Evolutionary conservation across 2,329 filamentous ascomycete genomes (phyloP).

Genomic region (Colletotrichum sansevieriae): DNA sequence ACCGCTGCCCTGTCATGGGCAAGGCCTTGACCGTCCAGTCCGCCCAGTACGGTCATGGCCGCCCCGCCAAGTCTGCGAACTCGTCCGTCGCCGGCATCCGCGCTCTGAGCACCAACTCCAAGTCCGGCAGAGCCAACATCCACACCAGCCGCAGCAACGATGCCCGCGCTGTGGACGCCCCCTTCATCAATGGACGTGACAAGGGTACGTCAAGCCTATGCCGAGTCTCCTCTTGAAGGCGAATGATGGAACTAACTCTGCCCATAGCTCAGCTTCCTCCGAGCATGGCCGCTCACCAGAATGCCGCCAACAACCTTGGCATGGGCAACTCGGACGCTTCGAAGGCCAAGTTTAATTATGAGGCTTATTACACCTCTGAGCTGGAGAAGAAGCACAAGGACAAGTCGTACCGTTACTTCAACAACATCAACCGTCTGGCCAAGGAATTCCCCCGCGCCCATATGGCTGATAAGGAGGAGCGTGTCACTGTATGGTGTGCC

Average conservation of each 20-base stretch:
- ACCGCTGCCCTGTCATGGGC: conserved; percentile 98
- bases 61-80: conserved; percentile 54
- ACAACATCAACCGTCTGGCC: conserved; percentile 99
- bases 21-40: conserved; percentile 94
- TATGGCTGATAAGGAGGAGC: conserved; percentile 84
- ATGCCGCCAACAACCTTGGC: conserved; percentile 45
- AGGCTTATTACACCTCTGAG: conserved; percentile 87
- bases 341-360: conserved; percentile 84
- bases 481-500: conserved; percentile 98
- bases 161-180: conserved; percentile 80
- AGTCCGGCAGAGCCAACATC: conserved; percentile 76
- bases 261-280: conserved; percentile 53
- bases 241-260: conserved; percentile 41
- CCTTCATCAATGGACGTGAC: conserved; percentile 62
- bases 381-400: conserved; percentile 99
- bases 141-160: conserved; percentile 85
- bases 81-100: conserved; percentile 64
- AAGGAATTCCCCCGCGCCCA: conserved; percentile 97
- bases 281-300: conserved; percentile 47
- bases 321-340: conserved; percentile 39
- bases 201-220: conserved; percentile 62
- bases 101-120: conserved; percentile 63
- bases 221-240: conserved; percentile 12
- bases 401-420: conserved; percentile 99
- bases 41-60: conserved; percentile 64